Base-by-base conservation (phyloP, 495 filamentous ascomycete genomes). In the Jackrogersella multiformis region DNA sequence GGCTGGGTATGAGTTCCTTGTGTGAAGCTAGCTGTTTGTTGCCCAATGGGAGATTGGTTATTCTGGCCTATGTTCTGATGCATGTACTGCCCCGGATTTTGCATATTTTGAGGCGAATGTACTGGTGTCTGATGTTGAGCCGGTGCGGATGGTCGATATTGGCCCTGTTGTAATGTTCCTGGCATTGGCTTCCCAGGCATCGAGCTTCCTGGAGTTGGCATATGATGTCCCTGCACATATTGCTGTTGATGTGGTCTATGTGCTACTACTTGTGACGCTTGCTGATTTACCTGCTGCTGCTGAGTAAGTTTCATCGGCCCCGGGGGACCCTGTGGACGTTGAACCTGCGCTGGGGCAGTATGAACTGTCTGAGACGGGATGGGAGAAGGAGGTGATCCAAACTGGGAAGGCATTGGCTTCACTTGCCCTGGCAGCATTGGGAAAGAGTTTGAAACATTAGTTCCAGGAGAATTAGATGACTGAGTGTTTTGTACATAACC, bases 371-470 rank as follows among this genome's bases (percentile, higher is more conserved):
- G 61, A 5, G n/a, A 6, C n/a, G 42, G 53, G n/a, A 34, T n/a
- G 6, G 51, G 28, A 32, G 62, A 34, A 24, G 67, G 49, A 34
- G 54, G 20, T 1, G 73, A 66, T 39, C 73, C 73, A 5, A 74
- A 5, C 49, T 74, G 73, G 15, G 70, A 73, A 8, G 73, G 66
- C 13, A 72, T 36, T 12, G 73, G 70, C 10, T 56, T 71, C 8
- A 74, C 61, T 54, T 74, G 73, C 16, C 73, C 73, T 1, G 73
- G 73, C 38, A 74, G 70, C 73, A 73, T 74, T 16, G 73, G 73
- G 39, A 66, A 74, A 2, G 73, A 70, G 18, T 69, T 73, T 5
- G 48, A 30, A 0, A 38, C 9, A 13, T 57, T 39, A 21, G 30
- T 51, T 15, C 32, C n/a, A 12, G 38, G 41, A 41, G 68, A 63